Percentiles rank a stretch among this genome's conserved stretches.
phyloP scores from a whole-genome alignment of 257 asterid species.

The Solanum chilense region DNA sequence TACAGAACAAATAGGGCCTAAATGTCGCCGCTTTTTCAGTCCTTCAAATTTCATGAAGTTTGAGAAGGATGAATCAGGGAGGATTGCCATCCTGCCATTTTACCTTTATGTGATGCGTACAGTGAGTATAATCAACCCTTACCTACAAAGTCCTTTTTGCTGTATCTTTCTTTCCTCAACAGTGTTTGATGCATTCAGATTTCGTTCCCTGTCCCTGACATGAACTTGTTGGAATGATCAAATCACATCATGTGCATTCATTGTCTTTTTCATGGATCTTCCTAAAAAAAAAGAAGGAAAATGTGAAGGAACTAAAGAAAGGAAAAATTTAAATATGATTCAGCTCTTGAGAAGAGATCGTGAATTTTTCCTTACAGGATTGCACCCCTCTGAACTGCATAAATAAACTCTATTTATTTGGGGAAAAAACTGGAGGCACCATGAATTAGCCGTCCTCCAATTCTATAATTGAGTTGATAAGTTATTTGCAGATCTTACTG shows the following conservation, averaged over 20 bases:
- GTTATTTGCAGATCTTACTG: neutral
- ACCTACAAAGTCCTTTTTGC: neutral
- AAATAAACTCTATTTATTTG: neutral
- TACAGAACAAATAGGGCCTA: slow-evolving; percentile 94
- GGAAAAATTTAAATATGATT: neutral
- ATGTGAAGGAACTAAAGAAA: neutral
- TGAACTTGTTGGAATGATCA: neutral
- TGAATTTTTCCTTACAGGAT: neutral
- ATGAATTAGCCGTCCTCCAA: neutral
- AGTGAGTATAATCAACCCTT: slow-evolving; percentile 29
- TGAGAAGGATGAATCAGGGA: slow-evolving; percentile 96
- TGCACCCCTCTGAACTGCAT: neutral
- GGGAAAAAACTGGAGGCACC: neutral
- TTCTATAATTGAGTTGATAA: neutral
- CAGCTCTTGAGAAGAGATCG: neutral
- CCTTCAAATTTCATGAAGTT: slow-evolving; percentile 99
- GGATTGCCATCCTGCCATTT: slow-evolving; percentile 95
- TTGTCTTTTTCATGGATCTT: neutral
- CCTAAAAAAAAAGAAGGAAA: neutral
- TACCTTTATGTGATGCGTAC: slow-evolving; percentile 99
- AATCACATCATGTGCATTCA: neutral
- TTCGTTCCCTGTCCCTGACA: neutral
- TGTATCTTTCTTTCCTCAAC: neutral
- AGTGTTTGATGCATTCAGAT: neutral
- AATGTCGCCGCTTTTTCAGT: slow-evolving; percentile 90